Evolutionary conservation across 495 filamentous ascomycete genomes (phyloP).

Genomic region (Annulohypoxylon stygium): DNA sequence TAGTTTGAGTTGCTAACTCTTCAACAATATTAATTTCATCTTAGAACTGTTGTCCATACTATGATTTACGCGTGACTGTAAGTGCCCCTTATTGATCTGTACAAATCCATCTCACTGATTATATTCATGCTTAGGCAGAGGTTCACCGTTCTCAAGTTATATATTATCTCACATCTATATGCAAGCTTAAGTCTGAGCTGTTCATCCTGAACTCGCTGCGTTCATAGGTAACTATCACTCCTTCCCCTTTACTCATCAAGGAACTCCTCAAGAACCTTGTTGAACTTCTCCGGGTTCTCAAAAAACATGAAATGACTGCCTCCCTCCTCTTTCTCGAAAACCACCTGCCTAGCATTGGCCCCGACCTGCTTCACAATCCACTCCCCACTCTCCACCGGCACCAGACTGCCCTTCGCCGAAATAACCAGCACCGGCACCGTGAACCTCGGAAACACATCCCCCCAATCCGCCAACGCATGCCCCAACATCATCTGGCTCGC

Average conservation of each 20-base stretch:
- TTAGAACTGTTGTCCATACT: too few species aligned
- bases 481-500: conserved; percentile 32
- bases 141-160: too few species aligned
- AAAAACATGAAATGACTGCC: conserved; percentile 45
- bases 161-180: too few species aligned
- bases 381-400: conserved; percentile 16
- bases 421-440: conserved; percentile 38
- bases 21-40: too few species aligned
- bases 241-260: conserved; percentile 5
- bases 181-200: too few species aligned
- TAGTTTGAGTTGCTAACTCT: too few species aligned
- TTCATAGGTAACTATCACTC: not conserved
- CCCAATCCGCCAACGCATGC: conserved; percentile 27
- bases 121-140: too few species aligned
- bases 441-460: conserved; percentile 41
- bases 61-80: too few species aligned
- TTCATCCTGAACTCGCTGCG: too few species aligned
- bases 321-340: conserved; percentile 41
- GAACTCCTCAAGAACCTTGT: conserved; percentile 44
- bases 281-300: conserved; percentile 47
- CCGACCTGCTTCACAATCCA: conserved; percentile 34
- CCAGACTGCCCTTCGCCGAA: conserved; percentile 9
- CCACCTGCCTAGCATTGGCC: conserved; percentile 16
- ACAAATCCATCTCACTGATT: too few species aligned
- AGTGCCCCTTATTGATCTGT: too few species aligned